Evolutionary conservation across 169 alveolate species (phyloP).

Genomic region (Plasmodium vivax): DNA sequence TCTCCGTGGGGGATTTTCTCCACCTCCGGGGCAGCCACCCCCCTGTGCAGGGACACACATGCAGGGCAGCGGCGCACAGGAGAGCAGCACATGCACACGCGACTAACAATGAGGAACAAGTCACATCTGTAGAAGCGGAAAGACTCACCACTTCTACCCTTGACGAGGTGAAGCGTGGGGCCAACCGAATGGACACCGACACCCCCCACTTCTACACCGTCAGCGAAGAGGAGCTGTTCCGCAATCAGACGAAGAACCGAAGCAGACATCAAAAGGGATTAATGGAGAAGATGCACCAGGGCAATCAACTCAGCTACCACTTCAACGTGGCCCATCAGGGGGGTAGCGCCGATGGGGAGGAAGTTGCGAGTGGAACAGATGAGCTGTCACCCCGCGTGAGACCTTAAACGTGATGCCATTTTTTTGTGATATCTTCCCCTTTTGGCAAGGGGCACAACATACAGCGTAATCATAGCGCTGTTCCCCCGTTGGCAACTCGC

Average conservation of each 20-base stretch:
- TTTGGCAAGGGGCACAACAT: not conserved
- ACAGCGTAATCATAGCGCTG: not conserved
- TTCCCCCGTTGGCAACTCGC: not conserved
- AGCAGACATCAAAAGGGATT: constrained; percentile 22
- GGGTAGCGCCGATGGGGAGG: not conserved
- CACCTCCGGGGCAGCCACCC: not conserved
- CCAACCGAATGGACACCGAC: not conserved
- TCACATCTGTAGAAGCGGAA: not conserved
- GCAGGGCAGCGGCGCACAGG: not conserved
- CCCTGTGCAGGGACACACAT: not conserved
- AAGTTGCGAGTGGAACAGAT: not conserved
- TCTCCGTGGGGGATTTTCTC: constrained; percentile 2
- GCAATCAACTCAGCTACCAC: not conserved
- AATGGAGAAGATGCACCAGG: constrained; percentile 30
- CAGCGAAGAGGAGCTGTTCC: constrained; percentile 45
- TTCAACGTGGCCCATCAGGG: not conserved
- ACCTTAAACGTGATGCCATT: not conserved
- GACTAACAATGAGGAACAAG: not conserved
- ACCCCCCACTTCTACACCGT: constrained; percentile 41
- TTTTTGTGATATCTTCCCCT: not conserved
- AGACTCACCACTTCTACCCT: not conserved
- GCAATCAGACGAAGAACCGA: constrained; percentile 30
- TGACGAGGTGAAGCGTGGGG: not conserved
- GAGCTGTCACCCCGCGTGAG: not conserved
- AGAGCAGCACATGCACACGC: not conserved